Base-by-base conservation (phyloP, 768 basidiomycete genomes). In the Pulveroboletus sp. region DNA sequence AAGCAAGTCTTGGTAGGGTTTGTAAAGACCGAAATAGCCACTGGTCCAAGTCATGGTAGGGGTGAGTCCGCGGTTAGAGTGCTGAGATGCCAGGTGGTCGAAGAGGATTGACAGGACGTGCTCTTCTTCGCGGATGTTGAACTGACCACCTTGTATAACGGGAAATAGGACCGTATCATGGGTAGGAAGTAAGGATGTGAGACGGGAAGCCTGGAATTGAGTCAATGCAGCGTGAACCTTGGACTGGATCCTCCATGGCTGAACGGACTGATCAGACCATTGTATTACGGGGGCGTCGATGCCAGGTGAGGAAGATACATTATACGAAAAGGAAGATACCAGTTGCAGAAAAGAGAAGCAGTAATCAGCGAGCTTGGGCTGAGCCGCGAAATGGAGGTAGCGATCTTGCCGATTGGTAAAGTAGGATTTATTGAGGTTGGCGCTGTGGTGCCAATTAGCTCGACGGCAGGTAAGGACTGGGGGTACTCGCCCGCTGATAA, bases 341-440 rank as follows among this genome's bases (percentile, higher is more conserved):
- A 78, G 75, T 43, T 77, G 72, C 41, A 95, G 71, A 61, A 95
- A 93, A 26, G 83, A 80, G 54, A 81, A 78, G 57, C 94, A 93
- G 64, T 98, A 98, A 45, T 87, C 79, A 2, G 93, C 82, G 5
- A 98, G 70, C 1, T 62, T 61, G 1, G 78, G 72, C 51, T 92
- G 82, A 3, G 65, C 67, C 0, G 64, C 64, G 63, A 99, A 85
- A 49, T 83, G 81, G 9, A 98, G 68, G 65, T 98, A 98, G 21
- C 96, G 88, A 67, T 99, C 96, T 70, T 96, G 93, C 15, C 96
- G 83, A 58, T 97, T 80, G 1, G 91, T 86, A 60, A 98, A 99
- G 68, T 99, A 99, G 13, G 93, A 89, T 55, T 79, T 76, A 62
- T 88, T 93, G 36, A 98, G 75, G 66, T 99, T 99, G 8, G 96